Percentiles rank a stretch among this genome's conserved stretches.
Evolutionary conservation across 805 yeast species (phyloP).

Genomic region (Jamesozyma piceae): DNA sequence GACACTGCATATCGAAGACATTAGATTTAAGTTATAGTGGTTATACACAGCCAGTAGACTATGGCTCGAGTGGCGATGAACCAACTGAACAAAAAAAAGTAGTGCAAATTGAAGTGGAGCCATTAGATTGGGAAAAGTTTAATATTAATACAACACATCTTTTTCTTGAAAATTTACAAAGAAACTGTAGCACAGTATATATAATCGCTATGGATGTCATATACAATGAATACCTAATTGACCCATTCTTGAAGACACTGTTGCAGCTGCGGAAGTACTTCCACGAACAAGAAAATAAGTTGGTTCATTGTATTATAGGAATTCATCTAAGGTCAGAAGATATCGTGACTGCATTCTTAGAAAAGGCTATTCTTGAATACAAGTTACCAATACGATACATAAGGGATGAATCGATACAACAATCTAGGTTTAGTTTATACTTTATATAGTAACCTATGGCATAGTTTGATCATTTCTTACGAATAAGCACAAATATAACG

Average conservation of each 20-base stretch:
- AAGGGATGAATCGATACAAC: conserved; percentile 9
- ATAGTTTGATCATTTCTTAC: too few species aligned
- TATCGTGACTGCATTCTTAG: conserved; percentile 21
- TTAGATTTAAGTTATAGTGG: not conserved
- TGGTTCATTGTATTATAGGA: conserved; percentile 19
- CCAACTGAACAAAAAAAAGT: not conserved
- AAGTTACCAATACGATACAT: conserved; percentile 15
- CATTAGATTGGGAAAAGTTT: conserved; percentile 29
- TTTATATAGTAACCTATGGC: conserved; percentile 7
- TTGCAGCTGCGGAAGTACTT: conserved; percentile 9
- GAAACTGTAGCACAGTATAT: conserved; percentile 8
- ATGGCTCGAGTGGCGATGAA: not conserved
- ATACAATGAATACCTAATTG: conserved; percentile 29
- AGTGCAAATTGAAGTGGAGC: conserved; percentile 3
- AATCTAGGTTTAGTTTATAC: conserved; percentile 20
- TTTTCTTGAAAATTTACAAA: not conserved
- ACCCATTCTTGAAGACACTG: conserved; percentile 24
- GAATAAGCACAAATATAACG: too few species aligned
- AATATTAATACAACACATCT: conserved; percentile 2
- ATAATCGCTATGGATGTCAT: conserved; percentile 31
- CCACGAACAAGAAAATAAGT: not conserved
- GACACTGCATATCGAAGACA: conserved; percentile 11
- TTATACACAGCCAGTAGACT: not conserved
- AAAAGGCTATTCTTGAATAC: conserved; percentile 18
- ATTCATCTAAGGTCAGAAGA: conserved; percentile 28